Evolutionary conservation across 495 filamentous ascomycete genomes (phyloP), one percentile per base, ranked within the genome.

Genomic region (Chaetomium fimeti): DNA sequence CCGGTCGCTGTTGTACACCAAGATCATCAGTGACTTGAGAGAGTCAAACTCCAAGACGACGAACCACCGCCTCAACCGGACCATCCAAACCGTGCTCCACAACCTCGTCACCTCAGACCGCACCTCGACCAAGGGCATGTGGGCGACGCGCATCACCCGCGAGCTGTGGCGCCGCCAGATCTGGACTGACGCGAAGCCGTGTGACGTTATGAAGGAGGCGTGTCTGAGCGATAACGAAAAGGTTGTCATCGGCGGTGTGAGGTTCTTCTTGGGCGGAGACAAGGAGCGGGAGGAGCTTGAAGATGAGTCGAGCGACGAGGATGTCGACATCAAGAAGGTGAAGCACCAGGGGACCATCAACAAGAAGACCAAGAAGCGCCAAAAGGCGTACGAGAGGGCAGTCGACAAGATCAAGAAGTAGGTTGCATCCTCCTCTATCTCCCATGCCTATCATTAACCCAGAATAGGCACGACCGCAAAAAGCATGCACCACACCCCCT

Each of bases 231-330:
- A 93, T 40, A 93, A 96, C 66, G 89, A 91, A 64, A 98, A 98
- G 77, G 91, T 98, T 20, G 85, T 94, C 43, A 76, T 87, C 18
- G 92, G 92, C 9, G 92, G 91, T 40, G 90, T 96, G 3, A 82
- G 90, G 36, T 99, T 97, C 80, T 99, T 99, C 79, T 80, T 99
- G 1, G 95, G 95, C 29, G 93, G 92, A 27, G 93, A 97, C 74
- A 89, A 93, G 74, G 94, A 97, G 77, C 84, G 92, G 61, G 94
- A 98, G 71, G 93, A 98, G 67, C 79, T 89, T 53, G 90, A 93
- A 43, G 92, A 97, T 57, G 92, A 96, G 55, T 89, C 85, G 72
- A 93, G 90, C 74, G 91, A 93, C 71, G 89, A 92, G 22, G 84
- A 79, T 18, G 77, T 96, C 29, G 91, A 97, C 72, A 82, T 98